phyloP scores from a whole-genome alignment of 2,329 filamentous ascomycete species.

The Macrophomina tecta region DNA sequence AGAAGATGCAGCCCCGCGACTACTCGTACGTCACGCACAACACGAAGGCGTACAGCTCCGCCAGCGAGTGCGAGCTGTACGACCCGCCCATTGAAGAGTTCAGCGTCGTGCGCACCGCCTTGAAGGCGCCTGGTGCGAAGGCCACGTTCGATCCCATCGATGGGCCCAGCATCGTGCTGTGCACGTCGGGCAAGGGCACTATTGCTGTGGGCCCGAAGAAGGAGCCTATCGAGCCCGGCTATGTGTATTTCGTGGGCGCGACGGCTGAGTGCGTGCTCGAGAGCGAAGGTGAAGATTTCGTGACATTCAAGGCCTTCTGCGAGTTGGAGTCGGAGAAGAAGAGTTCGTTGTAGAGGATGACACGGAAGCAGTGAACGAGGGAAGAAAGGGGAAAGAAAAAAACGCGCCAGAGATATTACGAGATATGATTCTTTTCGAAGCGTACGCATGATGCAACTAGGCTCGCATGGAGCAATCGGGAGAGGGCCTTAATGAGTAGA shows the following conservation, averaged over 20 bases:
- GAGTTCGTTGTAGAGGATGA: conserved; percentile 4
- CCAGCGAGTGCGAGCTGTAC: conserved; percentile 76
- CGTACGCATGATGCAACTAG: not conserved
- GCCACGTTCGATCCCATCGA: conserved; percentile 86
- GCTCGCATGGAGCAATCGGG: not conserved
- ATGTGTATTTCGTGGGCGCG: conserved; percentile 73
- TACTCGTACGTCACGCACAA: conserved; percentile 89
- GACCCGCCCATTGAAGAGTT: conserved; percentile 98
- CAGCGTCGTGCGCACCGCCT: conserved; percentile 79
- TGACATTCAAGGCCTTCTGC: conserved; percentile 93
- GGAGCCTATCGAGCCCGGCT: conserved; percentile 65
- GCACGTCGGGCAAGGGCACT: conserved; percentile 80
- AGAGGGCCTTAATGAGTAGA: not conserved
- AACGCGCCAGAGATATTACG: not conserved
- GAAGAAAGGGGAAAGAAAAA: no score
- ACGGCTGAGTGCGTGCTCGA: conserved; percentile 84
- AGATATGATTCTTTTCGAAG: conserved; percentile 1
- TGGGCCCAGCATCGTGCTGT: conserved; percentile 92
- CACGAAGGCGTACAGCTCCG: conserved; percentile 78
- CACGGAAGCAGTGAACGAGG: no score
- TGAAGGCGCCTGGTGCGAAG: conserved; percentile 75
- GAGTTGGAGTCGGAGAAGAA: conserved; percentile 66
- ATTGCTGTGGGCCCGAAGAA: conserved; percentile 85
- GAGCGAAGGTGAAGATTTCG: conserved; percentile 62
- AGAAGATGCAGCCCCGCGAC: conserved; percentile 86